Percentiles rank a stretch among this genome's conserved stretches.
Conservation (phyloP, 2,329 filamentous ascomycete genomes). For the Colletotrichum navitas region DNA sequence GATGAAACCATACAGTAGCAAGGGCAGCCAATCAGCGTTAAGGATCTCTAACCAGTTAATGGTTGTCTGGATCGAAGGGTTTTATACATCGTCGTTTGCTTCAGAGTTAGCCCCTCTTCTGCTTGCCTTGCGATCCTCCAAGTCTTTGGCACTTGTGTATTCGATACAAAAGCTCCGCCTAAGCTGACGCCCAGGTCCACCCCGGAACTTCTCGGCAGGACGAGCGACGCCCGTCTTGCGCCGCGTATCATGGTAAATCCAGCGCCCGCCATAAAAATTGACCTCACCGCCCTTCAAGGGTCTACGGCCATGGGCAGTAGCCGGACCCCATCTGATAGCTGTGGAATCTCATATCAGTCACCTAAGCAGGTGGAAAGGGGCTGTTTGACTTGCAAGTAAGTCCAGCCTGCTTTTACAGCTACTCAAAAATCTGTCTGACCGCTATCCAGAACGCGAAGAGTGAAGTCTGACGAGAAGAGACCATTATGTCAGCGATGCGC, state of each 20-base stretch:
- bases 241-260: neutral
- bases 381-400: constrained; percentile 41
- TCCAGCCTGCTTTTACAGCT: neutral
- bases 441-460: constrained; percentile 42
- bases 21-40: constrained; percentile 1
- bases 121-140: neutral
- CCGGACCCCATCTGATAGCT: constrained; percentile 4
- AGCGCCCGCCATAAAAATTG: neutral
- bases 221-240: neutral
- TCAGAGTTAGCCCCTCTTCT: constrained; percentile 1
- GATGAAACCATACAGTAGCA: constrained; percentile 2
- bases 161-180: neutral
- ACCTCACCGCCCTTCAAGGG: neutral
- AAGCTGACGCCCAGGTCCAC: neutral
- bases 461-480: constrained; percentile 47
- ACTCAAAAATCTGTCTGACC: neutral
- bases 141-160: neutral
- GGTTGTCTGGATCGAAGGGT: neutral
- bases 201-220: neutral
- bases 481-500: constrained; percentile 44
- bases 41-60: neutral
- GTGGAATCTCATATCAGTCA: neutral
- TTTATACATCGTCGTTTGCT: neutral
- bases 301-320: constrained; percentile 5
- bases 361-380: constrained; percentile 4